phyloP scores from a whole-genome alignment of 352 stramenopile species.

The Elongisporangium undulatum region DNA sequence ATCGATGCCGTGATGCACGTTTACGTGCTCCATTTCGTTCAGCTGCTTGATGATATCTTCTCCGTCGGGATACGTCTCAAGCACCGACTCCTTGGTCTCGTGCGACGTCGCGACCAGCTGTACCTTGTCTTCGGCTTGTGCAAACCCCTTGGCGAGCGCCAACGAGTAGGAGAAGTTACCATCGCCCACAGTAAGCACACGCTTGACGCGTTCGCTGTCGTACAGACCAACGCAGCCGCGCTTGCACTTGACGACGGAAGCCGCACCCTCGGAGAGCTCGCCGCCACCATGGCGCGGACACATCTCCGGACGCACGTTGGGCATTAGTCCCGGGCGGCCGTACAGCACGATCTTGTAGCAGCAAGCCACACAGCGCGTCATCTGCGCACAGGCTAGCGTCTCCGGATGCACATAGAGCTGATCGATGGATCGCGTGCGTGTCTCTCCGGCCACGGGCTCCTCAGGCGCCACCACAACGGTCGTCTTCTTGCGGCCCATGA shows the following conservation, averaged over 20 bases:
- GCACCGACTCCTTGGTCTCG: conserved; percentile 81
- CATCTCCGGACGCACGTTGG: conserved; percentile 76
- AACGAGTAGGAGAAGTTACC: conserved; percentile 96
- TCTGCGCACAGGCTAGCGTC: conserved; percentile 64
- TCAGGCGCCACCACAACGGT: conserved; percentile 2
- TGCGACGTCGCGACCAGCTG: conserved; percentile 91
- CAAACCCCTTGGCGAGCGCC: conserved; percentile 55
- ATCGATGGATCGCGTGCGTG: conserved; percentile 11
- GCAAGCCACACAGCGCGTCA: conserved; percentile 73
- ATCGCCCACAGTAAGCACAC: conserved; percentile 92
- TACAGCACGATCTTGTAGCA: conserved; percentile 87
- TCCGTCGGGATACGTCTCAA: conserved; percentile 89
- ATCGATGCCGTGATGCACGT: conserved; percentile 88
- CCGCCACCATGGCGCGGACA: conserved; percentile 44
- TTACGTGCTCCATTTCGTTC: conserved; percentile 44
- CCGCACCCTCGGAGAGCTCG: not conserved
- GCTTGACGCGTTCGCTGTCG: conserved; percentile 31
- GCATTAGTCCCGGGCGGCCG: conserved; percentile 38
- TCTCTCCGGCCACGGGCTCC: not conserved
- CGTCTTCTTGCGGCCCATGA: too few relatives aligned
- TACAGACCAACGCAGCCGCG: conserved; percentile 45
- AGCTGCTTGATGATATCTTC: conserved; percentile 78
- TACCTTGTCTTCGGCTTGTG: conserved; percentile 10
- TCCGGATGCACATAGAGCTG: conserved; percentile 59
- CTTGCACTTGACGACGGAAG: conserved; percentile 5